phyloP scores from a whole-genome alignment of 352 stramenopile genomes.

The Phytophthora multivora region DNA sequence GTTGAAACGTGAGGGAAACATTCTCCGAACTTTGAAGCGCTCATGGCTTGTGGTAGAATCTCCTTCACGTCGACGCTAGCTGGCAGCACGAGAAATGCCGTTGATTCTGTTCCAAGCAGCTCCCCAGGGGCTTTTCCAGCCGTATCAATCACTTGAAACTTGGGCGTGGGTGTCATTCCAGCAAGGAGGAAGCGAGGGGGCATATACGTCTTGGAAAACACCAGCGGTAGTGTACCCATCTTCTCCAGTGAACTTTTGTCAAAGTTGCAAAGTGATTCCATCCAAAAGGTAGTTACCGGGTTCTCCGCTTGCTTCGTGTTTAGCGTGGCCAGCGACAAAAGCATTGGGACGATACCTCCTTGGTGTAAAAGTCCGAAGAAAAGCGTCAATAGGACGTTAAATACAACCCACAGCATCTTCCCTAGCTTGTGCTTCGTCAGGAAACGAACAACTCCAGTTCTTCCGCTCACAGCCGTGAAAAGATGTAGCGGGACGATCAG shows the following conservation, averaged over 20 bases:
- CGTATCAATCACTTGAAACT: conserved; percentile 60
- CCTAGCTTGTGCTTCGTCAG: conserved; percentile 24
- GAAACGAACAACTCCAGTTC: conserved; percentile 21
- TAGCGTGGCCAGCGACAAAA: conserved; percentile 47
- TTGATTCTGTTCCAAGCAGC: conserved; percentile 12
- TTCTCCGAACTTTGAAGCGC: conserved; percentile 30
- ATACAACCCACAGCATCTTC: conserved; percentile 47
- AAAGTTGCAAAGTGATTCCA: conserved; percentile 41
- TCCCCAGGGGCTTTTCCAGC: conserved; percentile 33
- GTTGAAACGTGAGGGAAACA: conserved; percentile 66
- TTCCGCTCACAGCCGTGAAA: conserved; percentile 38
- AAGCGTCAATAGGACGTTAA: conserved; percentile 55
- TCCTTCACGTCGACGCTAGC: conserved; percentile 42
- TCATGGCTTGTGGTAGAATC: conserved; percentile 19
- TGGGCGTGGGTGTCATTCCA: conserved; percentile 12
- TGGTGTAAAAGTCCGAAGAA: conserved; percentile 81
- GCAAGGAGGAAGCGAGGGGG: conserved; percentile 76
- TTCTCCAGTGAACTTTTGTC: conserved; percentile 3
- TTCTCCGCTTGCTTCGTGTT: conserved; percentile 5
- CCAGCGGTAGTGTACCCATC: conserved; percentile 33
- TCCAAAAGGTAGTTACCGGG: neutral
- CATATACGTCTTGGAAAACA: conserved; percentile 87
- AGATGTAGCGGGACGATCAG: conserved; percentile 85
- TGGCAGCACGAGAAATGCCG: conserved; percentile 47
- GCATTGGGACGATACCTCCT: conserved; percentile 65